phyloP scores from a whole-genome alignment of 1,284 basidiomycete genomes.

The Chalciporus sp. region DNA sequence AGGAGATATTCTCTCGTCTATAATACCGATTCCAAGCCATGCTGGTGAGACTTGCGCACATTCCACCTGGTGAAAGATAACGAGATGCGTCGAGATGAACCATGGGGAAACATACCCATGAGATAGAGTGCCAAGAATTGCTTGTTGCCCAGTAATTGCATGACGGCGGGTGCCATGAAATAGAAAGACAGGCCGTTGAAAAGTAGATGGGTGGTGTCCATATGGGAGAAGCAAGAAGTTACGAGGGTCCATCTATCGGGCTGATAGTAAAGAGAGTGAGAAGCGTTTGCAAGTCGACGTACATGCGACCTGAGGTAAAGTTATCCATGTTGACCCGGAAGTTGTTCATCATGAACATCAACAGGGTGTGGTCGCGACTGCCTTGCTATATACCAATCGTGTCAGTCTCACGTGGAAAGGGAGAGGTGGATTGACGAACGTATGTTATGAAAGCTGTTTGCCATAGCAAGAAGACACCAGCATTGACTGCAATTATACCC shows the following conservation, averaged over 20 bases:
- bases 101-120: conserved; percentile 47
- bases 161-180: conserved; percentile 75
- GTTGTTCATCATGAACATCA: conserved; percentile 66
- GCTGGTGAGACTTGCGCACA: conserved; percentile 62
- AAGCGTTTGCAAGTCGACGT: conserved; percentile 26
- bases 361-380: conserved; percentile 49
- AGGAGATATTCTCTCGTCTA: conserved; percentile 46
- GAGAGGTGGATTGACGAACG: conserved; percentile 34
- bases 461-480: conserved; percentile 47
- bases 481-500: conserved; percentile 49
- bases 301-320: conserved; percentile 71
- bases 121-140: conserved; percentile 80
- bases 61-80: conserved; percentile 50
- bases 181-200: conserved; percentile 82
- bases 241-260: conserved; percentile 75
- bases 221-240: conserved; percentile 78
- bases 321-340: conserved; percentile 70
- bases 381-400: conserved; percentile 22
- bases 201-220: conserved; percentile 62
- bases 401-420: conserved; percentile 1
- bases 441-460: conserved; percentile 38
- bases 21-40: conserved; percentile 56
- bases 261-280: conserved; percentile 3
- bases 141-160: conserved; percentile 69
- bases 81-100: neutral